These are phyloP conservation scores for Mallotus japonicus DNA, from an alignment of 441 rosid species.

Conservation along the genomic window DNA sequence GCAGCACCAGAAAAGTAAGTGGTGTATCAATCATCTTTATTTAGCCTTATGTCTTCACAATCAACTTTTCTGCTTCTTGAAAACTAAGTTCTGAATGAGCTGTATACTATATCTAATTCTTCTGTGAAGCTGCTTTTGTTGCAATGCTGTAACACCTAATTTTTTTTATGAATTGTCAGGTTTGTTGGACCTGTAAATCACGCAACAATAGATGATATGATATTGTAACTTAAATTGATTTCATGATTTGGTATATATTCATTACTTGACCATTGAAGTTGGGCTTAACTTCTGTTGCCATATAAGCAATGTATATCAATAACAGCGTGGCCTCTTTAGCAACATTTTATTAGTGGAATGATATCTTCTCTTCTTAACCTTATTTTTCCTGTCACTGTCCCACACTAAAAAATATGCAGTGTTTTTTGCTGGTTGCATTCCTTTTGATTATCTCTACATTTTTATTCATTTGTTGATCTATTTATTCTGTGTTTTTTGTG, in stretches of 20 bases:
- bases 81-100: neutral
- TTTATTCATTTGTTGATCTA: neutral
- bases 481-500: neutral
- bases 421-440: neutral
- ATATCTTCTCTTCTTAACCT: neutral
- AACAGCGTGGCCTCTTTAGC: neutral
- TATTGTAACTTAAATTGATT: neutral
- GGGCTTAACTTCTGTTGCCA: neutral
- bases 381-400: neutral
- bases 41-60: neutral
- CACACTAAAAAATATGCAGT: neutral
- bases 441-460: neutral
- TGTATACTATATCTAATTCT: neutral
- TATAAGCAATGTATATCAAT: neutral
- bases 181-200: neutral
- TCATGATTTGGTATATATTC: neutral
- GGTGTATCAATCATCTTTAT: neutral
- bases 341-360: neutral
- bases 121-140: constrained; percentile 8
- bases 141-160: neutral
- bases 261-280: neutral
- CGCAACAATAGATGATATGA: neutral
- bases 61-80: neutral
- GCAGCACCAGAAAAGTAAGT: constrained; percentile 50
- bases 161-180: neutral